A percentile compares a stretch with the other conserved stretches of the same genome.
Evolutionary conservation across 2,329 filamentous ascomycete species (phyloP).

Genomic region (Nothophaeocryptopus gaeumannii): DNA sequence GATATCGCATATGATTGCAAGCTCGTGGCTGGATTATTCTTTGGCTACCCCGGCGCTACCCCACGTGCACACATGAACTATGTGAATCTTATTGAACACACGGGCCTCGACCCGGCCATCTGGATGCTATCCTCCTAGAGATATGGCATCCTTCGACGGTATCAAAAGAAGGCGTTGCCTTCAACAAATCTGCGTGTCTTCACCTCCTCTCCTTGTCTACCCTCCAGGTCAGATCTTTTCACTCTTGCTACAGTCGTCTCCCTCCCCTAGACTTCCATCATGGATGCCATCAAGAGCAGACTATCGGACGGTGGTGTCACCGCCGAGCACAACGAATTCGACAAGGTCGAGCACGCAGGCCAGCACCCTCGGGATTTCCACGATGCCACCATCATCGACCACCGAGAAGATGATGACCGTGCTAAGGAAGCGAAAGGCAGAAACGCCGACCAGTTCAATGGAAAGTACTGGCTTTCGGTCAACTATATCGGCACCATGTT

Average conservation of each 20-base stretch:
- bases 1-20: too few relatives aligned
- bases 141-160: neutral
- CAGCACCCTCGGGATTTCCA: neutral
- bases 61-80: neutral
- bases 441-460: conserved; percentile 21
- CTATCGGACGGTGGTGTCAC: neutral
- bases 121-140: neutral
- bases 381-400: conserved; percentile 10
- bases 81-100: neutral
- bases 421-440: conserved; percentile 23
- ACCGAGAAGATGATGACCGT: conserved; percentile 23
- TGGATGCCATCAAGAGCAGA: conserved; percentile 1
- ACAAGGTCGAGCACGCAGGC: conserved; percentile 1
- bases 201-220: neutral
- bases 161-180: neutral
- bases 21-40: neutral
- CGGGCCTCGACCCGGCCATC: conserved; percentile 3
- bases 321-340: neutral
- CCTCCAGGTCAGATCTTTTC: neutral
- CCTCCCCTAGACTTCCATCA: neutral
- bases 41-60: conserved; percentile 1
- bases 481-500: conserved; percentile 26
- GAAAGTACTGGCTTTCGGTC: conserved; percentile 23
- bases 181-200: neutral
- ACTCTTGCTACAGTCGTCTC: neutral